These are phyloP conservation scores for Ascocoryne sarcoides DNA, from an alignment of 2,329 filamentous ascomycete species.

Conservation along the genomic window DNA sequence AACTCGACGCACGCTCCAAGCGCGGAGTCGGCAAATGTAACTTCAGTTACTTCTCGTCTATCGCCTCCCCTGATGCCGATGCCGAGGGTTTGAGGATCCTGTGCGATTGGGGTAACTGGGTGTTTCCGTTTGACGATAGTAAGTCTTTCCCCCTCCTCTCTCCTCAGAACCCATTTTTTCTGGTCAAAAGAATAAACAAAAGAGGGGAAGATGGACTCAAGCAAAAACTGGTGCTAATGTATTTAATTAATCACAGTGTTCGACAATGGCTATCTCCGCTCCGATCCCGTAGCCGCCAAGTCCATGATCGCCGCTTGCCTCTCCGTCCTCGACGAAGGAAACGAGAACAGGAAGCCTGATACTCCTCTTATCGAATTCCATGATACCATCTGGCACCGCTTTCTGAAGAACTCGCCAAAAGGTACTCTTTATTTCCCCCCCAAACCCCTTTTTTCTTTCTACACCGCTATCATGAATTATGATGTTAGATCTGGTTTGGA, in stretches of 20 bases:
- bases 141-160: too few species aligned
- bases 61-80: conserved; percentile 6
- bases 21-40: conserved; percentile 1
- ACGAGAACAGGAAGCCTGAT: neutral
- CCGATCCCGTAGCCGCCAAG: neutral
- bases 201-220: too few species aligned
- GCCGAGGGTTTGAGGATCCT: conserved; percentile 4
- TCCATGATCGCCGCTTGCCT: neutral
- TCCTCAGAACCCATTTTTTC: too few species aligned
- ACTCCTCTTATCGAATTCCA: conserved; percentile 4
- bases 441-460: too few species aligned
- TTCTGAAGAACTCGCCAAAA: too few species aligned
- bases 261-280: conserved; percentile 5
- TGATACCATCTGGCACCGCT: conserved; percentile 4
- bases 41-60: conserved; percentile 4
- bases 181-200: too few species aligned
- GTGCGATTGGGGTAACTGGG: conserved; percentile 11
- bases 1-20: neutral
- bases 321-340: neutral
- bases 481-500: too few species aligned
- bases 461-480: too few species aligned
- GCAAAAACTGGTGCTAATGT: too few species aligned
- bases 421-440: too few species aligned
- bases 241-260: conserved; percentile 4
- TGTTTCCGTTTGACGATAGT: conserved; percentile 8